Evolutionary conservation across 768 basidiomycete species (phyloP), one percentile per base, ranked within the genome.

Genomic region (Sporobolomyces phaffii): DNA sequence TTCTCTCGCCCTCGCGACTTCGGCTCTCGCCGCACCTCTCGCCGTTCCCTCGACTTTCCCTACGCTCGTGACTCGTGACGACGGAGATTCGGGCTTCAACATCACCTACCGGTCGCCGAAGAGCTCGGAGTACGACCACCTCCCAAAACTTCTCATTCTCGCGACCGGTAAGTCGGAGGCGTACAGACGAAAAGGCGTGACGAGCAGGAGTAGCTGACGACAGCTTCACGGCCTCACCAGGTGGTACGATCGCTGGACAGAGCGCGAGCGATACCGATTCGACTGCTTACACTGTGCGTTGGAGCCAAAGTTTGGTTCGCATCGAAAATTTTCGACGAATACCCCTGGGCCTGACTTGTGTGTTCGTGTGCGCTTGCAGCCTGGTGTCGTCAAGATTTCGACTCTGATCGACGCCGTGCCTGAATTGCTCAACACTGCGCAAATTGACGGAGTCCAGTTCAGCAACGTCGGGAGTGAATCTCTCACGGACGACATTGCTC

Each of bases 381-480:
- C 45, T 20, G 59, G 54, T 2, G 29, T 26, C 2, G 29, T 60
- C 33, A 48, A 51, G 7, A 29, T 64, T 13, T 51, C 49, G 20
- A 53, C 64, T 1, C 62, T 70, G 36, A 33, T 70, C 14, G 54
- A 70, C 18, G 69, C 69, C 8, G 69, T 71, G 7, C 69, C 69
- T 20, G 52, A 66, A 34, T 36, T 71, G 2, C 26, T 67, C 31
- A 64, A 33, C 20, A 26, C 40, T 3, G 20, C 29, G 15, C 64
- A 71, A 50, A 57, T 74, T 40, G 53, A 63, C 33, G 69, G 72
- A 18, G 61, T 50, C 40, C 73, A 74, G 36, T 45, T 74, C 14
- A 28, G 60, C 10, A 74, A 74, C 51, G 66, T 68, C 9, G 69
- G 50, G 43, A 44, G 52, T 38, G 38, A 38, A 38, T 38, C 38